phyloP scores from a whole-genome alignment of 306 rosid genomes.

The Macrotyloma uniflorum region DNA sequence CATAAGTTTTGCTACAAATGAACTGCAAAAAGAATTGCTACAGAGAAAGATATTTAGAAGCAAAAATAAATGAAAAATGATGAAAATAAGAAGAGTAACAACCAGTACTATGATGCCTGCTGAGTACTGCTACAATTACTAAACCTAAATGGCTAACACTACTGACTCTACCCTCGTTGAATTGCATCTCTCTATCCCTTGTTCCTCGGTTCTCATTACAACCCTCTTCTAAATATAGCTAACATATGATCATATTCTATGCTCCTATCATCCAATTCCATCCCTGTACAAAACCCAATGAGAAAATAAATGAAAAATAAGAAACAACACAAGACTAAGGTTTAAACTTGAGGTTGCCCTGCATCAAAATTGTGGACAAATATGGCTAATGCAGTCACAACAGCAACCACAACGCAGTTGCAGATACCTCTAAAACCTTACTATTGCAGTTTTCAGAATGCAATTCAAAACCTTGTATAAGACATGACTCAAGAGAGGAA shows the following conservation, averaged over 20 bases:
- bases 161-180: constrained; percentile 46
- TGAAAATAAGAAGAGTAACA: constrained; percentile 44
- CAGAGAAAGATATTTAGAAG: constrained; percentile 34
- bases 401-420: neutral
- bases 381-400: neutral
- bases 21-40: constrained; percentile 86
- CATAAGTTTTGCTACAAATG: constrained; percentile 62
- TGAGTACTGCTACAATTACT: constrained; percentile 34
- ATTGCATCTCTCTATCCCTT: constrained; percentile 48
- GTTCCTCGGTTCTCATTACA: constrained; percentile 47
- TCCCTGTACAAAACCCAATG: constrained; percentile 73
- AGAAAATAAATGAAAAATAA: constrained; percentile 51
- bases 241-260: constrained; percentile 54
- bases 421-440: neutral
- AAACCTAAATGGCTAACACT: constrained; percentile 48
- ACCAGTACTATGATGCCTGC: constrained; percentile 39
- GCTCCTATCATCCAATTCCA: constrained; percentile 58
- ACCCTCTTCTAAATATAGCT: constrained; percentile 60
- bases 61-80: constrained; percentile 22
- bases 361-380: constrained; percentile 17
- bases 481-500: constrained; percentile 14
- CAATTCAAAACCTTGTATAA: neutral
- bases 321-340: constrained; percentile 44
- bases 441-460: neutral
- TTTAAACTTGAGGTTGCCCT: constrained; percentile 4